Base-by-base conservation (phyloP, 345 rosid genomes). In the Ceriops decandra region DNA sequence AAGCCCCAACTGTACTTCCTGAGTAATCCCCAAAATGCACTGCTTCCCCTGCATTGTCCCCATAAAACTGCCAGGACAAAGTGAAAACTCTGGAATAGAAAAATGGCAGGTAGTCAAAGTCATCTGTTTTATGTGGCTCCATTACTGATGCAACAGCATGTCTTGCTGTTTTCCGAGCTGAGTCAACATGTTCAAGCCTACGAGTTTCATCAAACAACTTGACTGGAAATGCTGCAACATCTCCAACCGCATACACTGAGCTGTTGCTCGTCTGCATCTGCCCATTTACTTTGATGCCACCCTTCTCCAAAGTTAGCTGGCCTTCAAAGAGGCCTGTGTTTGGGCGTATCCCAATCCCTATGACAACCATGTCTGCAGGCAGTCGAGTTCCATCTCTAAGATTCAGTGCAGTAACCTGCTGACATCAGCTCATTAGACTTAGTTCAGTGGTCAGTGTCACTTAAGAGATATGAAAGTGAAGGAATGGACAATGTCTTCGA, bases 101-200 rank as follows among this genome's bases (percentile, higher is more conserved):
- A 84, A 90, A 95, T 5, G 99, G 98, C 24, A 90, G 80, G 83
- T 90, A 91, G 73, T 87, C 88, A 13, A 88, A 95, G 9, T 91
- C 93, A 5, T 82, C 86, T 0, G 87, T 81, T 72, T 87, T 91
- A 30, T 79, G 82, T n/a, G 90, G 90, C 52, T 88, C 89, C 88
- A 91, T 79, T 78, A 91, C 90, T 3, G 85, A 83, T 54, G 91
- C 72, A 66, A 88, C 95, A 21, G 87, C 96, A 56, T 91, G 92
- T 54, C 77, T 83, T 38, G 98, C 97, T 3, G 98, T 82, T 83
- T 87, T 90, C 62, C 96, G 82, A 10, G 98, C 98, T 0, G 87
- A 87, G 80, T 90, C 99, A 19, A 95, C 98, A 54, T 91, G 99
- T 86, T 91, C 99, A 52, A 95, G 97, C 78, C 99, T 90, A 51